Percentiles rank a stretch among this genome's conserved stretches.
Conservation (phyloP, 1,284 basidiomycete species). For the Fomitopsis schrenkii region DNA sequence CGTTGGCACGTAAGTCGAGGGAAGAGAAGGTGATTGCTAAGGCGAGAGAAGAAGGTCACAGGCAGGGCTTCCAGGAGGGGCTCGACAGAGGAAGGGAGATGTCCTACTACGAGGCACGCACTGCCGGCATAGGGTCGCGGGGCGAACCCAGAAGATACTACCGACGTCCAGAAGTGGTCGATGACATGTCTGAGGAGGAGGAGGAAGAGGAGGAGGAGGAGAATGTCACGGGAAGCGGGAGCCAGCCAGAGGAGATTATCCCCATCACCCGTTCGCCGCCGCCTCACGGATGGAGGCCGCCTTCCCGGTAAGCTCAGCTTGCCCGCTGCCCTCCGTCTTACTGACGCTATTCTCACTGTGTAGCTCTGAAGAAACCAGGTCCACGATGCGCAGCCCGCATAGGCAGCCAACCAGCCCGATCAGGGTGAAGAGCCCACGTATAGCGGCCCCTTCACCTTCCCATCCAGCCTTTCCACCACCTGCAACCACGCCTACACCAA, state of each 20-base stretch:
- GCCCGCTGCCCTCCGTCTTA: background rate
- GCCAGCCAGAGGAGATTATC: constrained; percentile 4
- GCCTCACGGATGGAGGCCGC: constrained; percentile 7
- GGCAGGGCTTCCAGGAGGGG: constrained; percentile 38
- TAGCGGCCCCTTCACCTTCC: constrained; percentile 22
- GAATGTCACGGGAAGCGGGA: constrained; percentile 6
- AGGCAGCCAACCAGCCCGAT: constrained; percentile 12
- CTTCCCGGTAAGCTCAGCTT: constrained; percentile 10
- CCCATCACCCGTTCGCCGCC: constrained; percentile 11
- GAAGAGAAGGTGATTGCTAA: constrained; percentile 37
- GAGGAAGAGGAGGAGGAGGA: constrained; percentile 11
- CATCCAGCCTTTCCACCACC: constrained; percentile 20
- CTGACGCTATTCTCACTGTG: background rate
- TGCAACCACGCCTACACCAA: constrained; percentile 15
- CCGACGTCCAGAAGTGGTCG: constrained; percentile 6
- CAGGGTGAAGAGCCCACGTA: constrained; percentile 13
- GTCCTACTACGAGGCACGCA: constrained; percentile 16
- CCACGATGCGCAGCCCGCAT: constrained; percentile 12
- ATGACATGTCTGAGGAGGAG: constrained; percentile 16
- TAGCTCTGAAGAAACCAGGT: constrained; percentile 12
- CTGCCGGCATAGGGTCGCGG: background rate
- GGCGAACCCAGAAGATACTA: constrained; percentile 8
- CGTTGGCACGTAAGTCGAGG: constrained; percentile 37
- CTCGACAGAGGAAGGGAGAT: constrained; percentile 28
- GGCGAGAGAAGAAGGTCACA: constrained; percentile 41